Evolutionary conservation across 2,329 filamentous ascomycete species (phyloP).

Genomic region (Alternaria sp.): DNA sequence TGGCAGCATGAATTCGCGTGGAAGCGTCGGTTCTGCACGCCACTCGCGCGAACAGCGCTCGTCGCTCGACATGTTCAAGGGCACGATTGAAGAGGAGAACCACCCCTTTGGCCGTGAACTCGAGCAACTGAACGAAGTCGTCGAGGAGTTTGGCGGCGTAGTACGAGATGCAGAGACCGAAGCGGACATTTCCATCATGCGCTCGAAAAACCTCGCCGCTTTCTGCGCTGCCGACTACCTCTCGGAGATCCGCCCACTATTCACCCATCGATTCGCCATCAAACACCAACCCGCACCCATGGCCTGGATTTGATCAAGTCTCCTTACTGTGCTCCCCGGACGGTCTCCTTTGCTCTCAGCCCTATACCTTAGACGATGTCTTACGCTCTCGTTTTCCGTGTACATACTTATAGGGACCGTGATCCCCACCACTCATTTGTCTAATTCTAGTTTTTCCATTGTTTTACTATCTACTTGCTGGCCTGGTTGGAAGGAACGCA

Average conservation of each 20-base stretch:
- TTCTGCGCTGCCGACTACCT: constrained; percentile 85
- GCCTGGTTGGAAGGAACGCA: constrained; percentile 16
- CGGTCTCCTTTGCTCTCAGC: constrained; percentile 9
- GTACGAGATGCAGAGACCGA: constrained; percentile 69
- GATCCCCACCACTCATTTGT: constrained; percentile 22
- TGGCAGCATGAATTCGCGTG: constrained; percentile 34
- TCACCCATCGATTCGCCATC: constrained; percentile 29
- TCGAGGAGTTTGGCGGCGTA: constrained; percentile 76
- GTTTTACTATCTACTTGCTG: constrained; percentile 19
- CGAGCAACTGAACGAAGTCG: constrained; percentile 89
- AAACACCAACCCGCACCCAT: constrained; percentile 30
- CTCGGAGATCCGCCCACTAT: constrained; percentile 74
- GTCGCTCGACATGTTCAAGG: constrained; percentile 52
- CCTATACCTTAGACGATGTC: constrained; percentile 19
- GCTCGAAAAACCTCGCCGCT: constrained; percentile 71
- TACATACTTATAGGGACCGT: constrained; percentile 21
- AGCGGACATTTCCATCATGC: constrained; percentile 75
- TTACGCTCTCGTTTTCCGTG: constrained; percentile 20
- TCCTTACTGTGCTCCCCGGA: neutral
- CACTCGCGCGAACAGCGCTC: constrained; percentile 63
- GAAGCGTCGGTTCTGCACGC: constrained; percentile 60
- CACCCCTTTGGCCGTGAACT: constrained; percentile 90
- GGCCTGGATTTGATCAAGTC: constrained; percentile 44
- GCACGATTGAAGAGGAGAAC: constrained; percentile 47
- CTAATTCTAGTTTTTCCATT: constrained; percentile 21